Conservation (phyloP, 345 rosid species). For the Acer campestre region DNA sequence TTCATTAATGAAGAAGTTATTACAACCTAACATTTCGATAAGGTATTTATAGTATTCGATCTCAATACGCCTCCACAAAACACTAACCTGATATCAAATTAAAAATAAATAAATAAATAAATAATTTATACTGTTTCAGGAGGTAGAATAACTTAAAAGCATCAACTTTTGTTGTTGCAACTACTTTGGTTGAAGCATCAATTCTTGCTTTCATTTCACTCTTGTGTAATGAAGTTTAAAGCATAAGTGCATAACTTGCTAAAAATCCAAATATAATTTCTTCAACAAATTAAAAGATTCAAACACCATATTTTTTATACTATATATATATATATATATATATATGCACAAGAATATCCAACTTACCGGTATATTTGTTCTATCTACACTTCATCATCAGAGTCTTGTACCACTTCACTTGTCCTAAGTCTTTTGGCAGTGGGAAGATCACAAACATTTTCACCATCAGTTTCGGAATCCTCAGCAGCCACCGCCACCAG, state of each 20-base stretch:
- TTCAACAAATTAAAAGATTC: background rate
- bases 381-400: slow-evolving; percentile 48
- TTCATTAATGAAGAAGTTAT: too few species aligned
- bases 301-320: background rate
- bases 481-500: slow-evolving; percentile 32
- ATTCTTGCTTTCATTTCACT: slow-evolving; percentile 15
- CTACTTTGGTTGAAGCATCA: slow-evolving; percentile 12
- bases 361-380: background rate
- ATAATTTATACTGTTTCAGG: too few species aligned
- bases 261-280: background rate
- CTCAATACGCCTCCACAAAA: too few species aligned
- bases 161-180: background rate
- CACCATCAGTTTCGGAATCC: slow-evolving; percentile 42
- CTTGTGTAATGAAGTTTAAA: background rate
- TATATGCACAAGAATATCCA: slow-evolving; percentile 1
- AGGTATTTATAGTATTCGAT: too few species aligned
- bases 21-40: too few species aligned
- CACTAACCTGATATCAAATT: too few species aligned
- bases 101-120: too few species aligned
- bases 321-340: background rate
- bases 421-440: slow-evolving; percentile 43
- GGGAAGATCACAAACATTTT: slow-evolving; percentile 32
- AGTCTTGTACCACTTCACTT: slow-evolving; percentile 52
- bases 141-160: background rate
- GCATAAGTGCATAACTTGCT: background rate